A percentile compares a stretch with the other conserved stretches of the same genome.
These are phyloP conservation scores for Aspergillus ustus DNA, from an alignment of 2,329 filamentous ascomycete genomes.

Conservation along the genomic window DNA sequence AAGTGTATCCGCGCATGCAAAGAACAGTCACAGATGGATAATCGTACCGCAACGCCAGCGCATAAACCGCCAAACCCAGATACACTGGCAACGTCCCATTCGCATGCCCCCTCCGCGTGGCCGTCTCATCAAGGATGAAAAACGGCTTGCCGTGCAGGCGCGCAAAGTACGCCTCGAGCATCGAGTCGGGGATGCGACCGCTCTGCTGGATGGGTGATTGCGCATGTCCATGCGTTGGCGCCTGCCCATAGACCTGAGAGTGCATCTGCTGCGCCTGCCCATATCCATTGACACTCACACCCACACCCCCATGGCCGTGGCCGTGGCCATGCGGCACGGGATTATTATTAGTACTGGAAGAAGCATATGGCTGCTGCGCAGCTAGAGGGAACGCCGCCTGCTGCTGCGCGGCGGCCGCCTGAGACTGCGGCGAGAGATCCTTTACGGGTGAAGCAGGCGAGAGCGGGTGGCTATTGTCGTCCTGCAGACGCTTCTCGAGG, in stretches of 20 bases:
- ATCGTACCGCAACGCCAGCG: constrained; percentile 64
- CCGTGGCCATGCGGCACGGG: not conserved
- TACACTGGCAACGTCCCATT: constrained; percentile 63
- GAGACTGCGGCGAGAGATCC: constrained; percentile 21
- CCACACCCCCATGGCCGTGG: too few species aligned
- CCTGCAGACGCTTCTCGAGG: constrained; percentile 77
- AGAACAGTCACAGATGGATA: constrained; percentile 6
- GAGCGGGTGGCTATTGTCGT: constrained; percentile 57
- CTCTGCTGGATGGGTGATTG: not conserved
- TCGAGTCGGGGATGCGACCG: constrained; percentile 60
- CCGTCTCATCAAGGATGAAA: constrained; percentile 77
- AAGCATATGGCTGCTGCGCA: not conserved
- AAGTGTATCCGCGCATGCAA: not conserved
- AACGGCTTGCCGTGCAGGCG: constrained; percentile 82
- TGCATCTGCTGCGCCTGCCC: not conserved
- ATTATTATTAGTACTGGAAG: too few species aligned
- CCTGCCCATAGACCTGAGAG: too few species aligned
- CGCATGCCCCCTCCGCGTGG: constrained; percentile 72
- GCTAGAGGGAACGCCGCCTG: not conserved
- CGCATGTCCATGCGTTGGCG: not conserved
- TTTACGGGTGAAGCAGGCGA: constrained; percentile 49
- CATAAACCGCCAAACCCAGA: constrained; percentile 32
- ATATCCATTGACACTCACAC: not conserved
- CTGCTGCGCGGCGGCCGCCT: constrained; percentile 21
- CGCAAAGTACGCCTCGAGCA: constrained; percentile 79